These are phyloP conservation scores for Flaveria trinervia DNA, from an alignment of 129 eudicot genomes.

Conservation along the genomic window DNA sequence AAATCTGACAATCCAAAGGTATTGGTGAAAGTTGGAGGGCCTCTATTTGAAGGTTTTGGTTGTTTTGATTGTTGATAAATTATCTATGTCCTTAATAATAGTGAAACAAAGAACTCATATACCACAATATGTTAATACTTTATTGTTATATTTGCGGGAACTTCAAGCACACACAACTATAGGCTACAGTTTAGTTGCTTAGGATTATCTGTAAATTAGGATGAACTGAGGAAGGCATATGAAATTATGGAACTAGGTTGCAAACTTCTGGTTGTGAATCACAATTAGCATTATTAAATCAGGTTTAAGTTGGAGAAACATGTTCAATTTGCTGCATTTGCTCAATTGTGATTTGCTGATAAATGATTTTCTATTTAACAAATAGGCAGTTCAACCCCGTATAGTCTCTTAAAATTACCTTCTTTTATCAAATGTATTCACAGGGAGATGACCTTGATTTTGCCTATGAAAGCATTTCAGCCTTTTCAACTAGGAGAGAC, in stretches of 20 bases:
- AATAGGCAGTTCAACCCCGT: not conserved
- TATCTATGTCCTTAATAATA: not conserved
- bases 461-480: slow-evolving; percentile 95
- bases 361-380: slow-evolving; percentile 1
- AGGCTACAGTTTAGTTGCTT: slow-evolving; percentile 10
- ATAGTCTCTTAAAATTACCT: not conserved
- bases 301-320: not conserved
- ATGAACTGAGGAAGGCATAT: slow-evolving; percentile 10
- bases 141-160: not conserved
- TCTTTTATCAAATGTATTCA: slow-evolving; percentile 15
- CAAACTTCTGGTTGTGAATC: too few relatives aligned
- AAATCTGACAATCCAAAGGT: not conserved
- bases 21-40: not conserved
- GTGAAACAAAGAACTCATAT: slow-evolving; percentile 6
- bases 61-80: not conserved
- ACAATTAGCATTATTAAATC: not conserved
- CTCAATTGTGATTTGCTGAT: slow-evolving; percentile 11
- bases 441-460: slow-evolving; percentile 96
- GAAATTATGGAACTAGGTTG: not conserved
- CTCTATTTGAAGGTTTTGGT: not conserved
- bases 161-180: not conserved
- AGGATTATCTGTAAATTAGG: slow-evolving; percentile 1
- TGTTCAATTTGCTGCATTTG: slow-evolving; percentile 1
- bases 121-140: not conserved
- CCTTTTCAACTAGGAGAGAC: slow-evolving; percentile 91